Evolutionary conservation across 2,329 filamentous ascomycete species (phyloP), one percentile per base, ranked within the genome.

Genomic region (Sporothrix humicola): DNA sequence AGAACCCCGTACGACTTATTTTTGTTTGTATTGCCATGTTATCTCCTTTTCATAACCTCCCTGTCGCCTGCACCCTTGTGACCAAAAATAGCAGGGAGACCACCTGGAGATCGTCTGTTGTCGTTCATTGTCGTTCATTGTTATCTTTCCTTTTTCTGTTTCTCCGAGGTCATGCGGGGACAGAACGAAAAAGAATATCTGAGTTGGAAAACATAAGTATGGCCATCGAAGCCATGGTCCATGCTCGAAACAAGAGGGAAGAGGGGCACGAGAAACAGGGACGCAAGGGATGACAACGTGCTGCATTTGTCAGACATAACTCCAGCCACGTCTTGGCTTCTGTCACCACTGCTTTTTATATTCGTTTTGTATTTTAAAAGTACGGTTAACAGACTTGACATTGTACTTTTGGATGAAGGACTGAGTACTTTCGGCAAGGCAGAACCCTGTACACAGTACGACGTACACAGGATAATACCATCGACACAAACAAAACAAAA

Each of bases 271-370:
- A 54, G 66, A 69, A 69, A 69, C 31, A 69, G 48, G 66, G 66
- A 56, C 66, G 66, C 66, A 69, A 69, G 50, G 66, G 66, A 69
- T 69, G 50, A 44, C 50, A 56, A 56, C 66, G 50, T 69, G 66
- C 66, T 56, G 31, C 50, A 68, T 52, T 69, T 56, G 66, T 69
- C 66, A 69, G 50, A 46, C 48, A 44, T 56, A 23, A 54, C 26
- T 31, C 31, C 26, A 23, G 48, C 31, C 31, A 42, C 15, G 48
- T 54, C 48, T 54, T 42, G 66, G 66, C 66, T 56, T 26, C 31
- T 23, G 26, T 20, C 46, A 68, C 26, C 1, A 37, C 48, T 37
- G 65, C 8, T n/a, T 31, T 20, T 37, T n/a, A 42, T 26, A 8
- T 37, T 5, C 31, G 31, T 37, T 37, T 37, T 37, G 31, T 37